Base-by-base conservation (phyloP, 345 rosid genomes). In the Garcia nutans region DNA sequence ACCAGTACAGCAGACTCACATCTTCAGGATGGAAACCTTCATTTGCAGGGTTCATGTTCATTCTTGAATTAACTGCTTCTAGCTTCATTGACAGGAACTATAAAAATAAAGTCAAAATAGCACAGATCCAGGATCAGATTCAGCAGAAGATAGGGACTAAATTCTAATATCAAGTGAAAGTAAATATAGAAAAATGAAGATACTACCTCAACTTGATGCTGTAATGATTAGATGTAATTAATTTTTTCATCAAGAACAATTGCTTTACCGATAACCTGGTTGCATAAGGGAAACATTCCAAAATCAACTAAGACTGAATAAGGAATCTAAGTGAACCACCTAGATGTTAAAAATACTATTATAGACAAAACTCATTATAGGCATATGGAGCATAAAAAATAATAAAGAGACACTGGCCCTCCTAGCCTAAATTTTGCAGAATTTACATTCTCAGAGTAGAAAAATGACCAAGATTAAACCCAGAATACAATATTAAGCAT, bases 231-330 rank as follows among this genome's bases (percentile, higher is more conserved):
- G 79, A 94, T 85, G 80, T 94, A 94, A 87, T 94, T 94, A 73
- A 94, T 90, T 41, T 92, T 94, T 87, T 93, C 98, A 76, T 94
- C 97, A 57, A 93, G 85, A 70, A 92, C 96, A 67, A 92, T 88
- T 10, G 97, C 98, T 86, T 92, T 94, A 57, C 98, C 98, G 47
- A 89, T 88, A 59, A 94, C 94, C 97, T 93, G 78, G 78, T 65
- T 10, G 31, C 5, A 5, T 31, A 44, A 65, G 31, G 45, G 54
- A 72, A 41, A 1, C 59, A 44, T 60, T 63, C 28, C 42, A 61
- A 31, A 31, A 44, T 62, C 26, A 24, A 26, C 55, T 52, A 44
- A 65, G 49, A 61, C 57, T 24, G 60, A 45, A 56, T 22, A 31
- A 55, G 58, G 49, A 45, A 72, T 22, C 62, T 45, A 2, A 0